A percentile compares a stretch with the other conserved stretches of the same genome.
Conservation (phyloP, 495 filamentous ascomycete genomes). For the Penicillium egyptiacum region DNA sequence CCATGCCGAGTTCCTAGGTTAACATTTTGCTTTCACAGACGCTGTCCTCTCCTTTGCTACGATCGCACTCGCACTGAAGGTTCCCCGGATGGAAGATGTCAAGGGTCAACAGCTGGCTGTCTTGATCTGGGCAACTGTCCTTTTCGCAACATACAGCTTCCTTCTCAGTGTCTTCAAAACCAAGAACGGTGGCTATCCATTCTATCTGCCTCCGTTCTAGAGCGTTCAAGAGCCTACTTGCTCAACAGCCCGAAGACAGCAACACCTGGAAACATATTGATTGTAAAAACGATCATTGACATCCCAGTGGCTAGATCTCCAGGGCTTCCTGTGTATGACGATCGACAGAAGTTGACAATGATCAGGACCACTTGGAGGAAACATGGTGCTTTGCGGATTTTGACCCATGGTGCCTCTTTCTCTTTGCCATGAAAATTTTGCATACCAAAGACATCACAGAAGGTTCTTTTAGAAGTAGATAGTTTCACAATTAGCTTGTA, state of each 20-base stretch:
- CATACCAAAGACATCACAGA: not conserved
- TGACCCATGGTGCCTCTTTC: not conserved
- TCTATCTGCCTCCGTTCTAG: constrained; percentile 88
- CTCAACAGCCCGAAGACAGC: not conserved
- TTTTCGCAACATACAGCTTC: constrained; percentile 88
- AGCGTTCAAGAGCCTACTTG: constrained; percentile 52
- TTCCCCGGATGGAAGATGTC: constrained; percentile 78
- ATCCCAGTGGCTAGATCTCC: not conserved
- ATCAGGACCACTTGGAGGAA: not conserved
- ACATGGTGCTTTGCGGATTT: not conserved
- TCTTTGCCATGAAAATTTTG: not conserved
- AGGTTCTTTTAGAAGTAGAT: not conserved
- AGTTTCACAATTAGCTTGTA: not conserved
- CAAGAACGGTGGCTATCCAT: constrained; percentile 95
- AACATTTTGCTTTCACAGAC: constrained; percentile 54
- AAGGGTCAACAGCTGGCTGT: constrained; percentile 79
- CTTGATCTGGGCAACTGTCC: constrained; percentile 73
- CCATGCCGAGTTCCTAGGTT: constrained; percentile 2
- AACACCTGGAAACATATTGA: not conserved
- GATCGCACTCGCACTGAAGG: constrained; percentile 86
- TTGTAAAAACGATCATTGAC: not conserved
- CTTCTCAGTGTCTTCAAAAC: constrained; percentile 88
- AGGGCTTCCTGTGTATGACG: not conserved
- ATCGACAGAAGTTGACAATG: not conserved
- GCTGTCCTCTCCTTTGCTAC: constrained; percentile 89